Evolutionary conservation across 2,329 filamentous ascomycete genomes (phyloP).

Genomic region (Fusarium beomiforme): DNA sequence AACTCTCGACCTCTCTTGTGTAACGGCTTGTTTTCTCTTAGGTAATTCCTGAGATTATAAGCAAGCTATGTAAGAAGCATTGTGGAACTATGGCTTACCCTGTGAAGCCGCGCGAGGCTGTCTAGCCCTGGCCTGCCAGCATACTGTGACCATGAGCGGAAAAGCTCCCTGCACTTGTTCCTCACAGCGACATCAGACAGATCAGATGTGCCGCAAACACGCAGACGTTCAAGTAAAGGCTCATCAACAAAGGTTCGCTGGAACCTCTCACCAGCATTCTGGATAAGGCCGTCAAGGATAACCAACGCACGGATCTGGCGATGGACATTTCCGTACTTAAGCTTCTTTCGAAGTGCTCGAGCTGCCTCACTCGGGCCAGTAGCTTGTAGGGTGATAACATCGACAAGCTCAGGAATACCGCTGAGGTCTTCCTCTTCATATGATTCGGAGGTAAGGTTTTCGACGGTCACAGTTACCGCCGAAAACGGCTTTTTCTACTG

Average conservation of each 20-base stretch:
- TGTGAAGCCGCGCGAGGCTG: conserved; percentile 81
- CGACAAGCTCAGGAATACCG: conserved; percentile 92
- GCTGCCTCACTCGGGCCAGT: conserved; percentile 90
- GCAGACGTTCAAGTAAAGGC: conserved; percentile 87
- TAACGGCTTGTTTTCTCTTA: conserved; percentile 75
- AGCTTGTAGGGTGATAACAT: conserved; percentile 89
- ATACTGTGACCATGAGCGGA: conserved; percentile 89
- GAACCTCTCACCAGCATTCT: conserved; percentile 90
- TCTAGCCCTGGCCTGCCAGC: conserved; percentile 83
- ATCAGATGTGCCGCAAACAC: conserved; percentile 86
- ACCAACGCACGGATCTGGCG: conserved; percentile 89
- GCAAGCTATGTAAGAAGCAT: not conserved
- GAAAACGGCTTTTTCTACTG: conserved; percentile 80
- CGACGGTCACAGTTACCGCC: conserved; percentile 91
- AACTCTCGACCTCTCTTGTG: conserved; percentile 83
- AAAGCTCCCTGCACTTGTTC: conserved; percentile 87
- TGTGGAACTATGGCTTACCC: conserved; percentile 52
- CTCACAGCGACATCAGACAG: conserved; percentile 87
- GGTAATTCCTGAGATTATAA: conserved; percentile 64
- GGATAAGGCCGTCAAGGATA: conserved; percentile 90
- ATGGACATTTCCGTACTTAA: conserved; percentile 97
- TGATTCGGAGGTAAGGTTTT: conserved; percentile 87
- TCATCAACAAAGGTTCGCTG: conserved; percentile 91
- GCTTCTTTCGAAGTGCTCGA: conserved; percentile 93
- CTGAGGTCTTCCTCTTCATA: conserved; percentile 92